phyloP scores from a whole-genome alignment of 2,329 filamentous ascomycete genomes.

The Colletotrichum gloeosporioides region DNA sequence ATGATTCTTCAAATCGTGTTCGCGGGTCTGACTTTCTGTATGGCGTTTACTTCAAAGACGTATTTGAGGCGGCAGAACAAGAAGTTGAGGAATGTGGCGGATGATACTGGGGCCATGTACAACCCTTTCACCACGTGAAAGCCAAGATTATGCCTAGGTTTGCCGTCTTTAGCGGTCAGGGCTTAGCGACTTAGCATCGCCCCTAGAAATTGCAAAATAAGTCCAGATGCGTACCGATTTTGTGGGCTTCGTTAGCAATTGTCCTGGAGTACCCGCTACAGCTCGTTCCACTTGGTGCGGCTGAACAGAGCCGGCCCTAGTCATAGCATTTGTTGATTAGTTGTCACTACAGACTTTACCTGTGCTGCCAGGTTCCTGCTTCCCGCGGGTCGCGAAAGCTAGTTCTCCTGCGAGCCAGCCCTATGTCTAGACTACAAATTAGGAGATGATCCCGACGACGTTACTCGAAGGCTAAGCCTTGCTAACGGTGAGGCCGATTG shows the following conservation, averaged over 20 bases:
- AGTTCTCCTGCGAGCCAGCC: background rate
- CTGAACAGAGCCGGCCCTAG: background rate
- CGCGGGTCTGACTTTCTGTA: slow-evolving; percentile 5
- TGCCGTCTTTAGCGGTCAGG: background rate
- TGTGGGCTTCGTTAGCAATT: background rate
- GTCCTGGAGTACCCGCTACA: background rate
- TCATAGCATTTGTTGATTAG: background rate
- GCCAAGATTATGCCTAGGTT: background rate
- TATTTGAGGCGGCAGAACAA: slow-evolving; percentile 20
- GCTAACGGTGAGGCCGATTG: background rate
- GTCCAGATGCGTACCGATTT: background rate
- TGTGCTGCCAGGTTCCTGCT: background rate
- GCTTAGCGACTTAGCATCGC: background rate
- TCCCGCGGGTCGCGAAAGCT: background rate
- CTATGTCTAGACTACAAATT: background rate
- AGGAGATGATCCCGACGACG: background rate
- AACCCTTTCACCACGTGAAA: slow-evolving; percentile 23
- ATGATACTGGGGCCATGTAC: background rate
- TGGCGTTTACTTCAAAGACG: slow-evolving; percentile 8
- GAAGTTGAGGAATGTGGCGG: slow-evolving; percentile 16
- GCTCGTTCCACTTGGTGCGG: background rate
- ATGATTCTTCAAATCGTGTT: slow-evolving; percentile 31
- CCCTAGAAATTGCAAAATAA: background rate
- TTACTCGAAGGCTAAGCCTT: background rate
- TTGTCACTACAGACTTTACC: background rate